A percentile compares a stretch with the other conserved stretches of the same genome.
These are phyloP conservation scores for Sclerospora graminicola DNA, from an alignment of 352 stramenopile species.

Conservation along the genomic window DNA sequence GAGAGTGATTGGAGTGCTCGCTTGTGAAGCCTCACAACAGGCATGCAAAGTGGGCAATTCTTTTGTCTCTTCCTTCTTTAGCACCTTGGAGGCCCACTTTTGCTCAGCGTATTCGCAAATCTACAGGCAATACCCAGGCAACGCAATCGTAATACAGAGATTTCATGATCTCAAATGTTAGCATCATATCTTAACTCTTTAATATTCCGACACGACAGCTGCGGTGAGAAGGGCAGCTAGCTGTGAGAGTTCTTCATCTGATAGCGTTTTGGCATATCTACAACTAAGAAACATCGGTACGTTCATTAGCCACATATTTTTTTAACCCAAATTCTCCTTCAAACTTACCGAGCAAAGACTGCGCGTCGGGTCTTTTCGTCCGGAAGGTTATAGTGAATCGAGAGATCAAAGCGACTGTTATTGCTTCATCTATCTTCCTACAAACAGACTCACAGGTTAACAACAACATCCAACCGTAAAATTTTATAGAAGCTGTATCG, in stretches of 20 bases:
- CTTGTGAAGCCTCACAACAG: conserved; percentile 57
- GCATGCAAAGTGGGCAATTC: conserved; percentile 55
- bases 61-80: conserved; percentile 74
- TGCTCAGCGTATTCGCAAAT: conserved; percentile 90
- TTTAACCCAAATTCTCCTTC: not conserved
- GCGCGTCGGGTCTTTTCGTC: conserved; percentile 68
- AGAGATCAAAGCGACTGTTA: conserved; percentile 90
- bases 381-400: conserved; percentile 87
- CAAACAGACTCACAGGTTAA: conserved; percentile 1
- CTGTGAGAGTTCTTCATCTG: conserved; percentile 51
- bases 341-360: conserved; percentile 77
- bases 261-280: conserved; percentile 87
- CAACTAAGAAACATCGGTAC: not conserved
- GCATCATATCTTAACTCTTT: conserved; percentile 63
- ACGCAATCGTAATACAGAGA: not conserved
- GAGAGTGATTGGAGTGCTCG: conserved; percentile 29
- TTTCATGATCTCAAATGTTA: not conserved
- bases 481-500: conserved; percentile 23
- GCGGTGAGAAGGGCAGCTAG: conserved; percentile 66
- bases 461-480: too few relatives aligned
- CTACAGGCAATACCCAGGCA: conserved; percentile 11
- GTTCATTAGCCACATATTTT: conserved; percentile 1
- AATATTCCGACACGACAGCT: conserved; percentile 90
- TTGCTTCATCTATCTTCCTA: conserved; percentile 87
- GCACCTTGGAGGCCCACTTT: conserved; percentile 86